Percentiles rank a stretch among this genome's conserved stretches.
Evolutionary conservation across 2,329 filamentous ascomycete genomes (phyloP).

Genomic region (Neoscytalidium dimidiatum): DNA sequence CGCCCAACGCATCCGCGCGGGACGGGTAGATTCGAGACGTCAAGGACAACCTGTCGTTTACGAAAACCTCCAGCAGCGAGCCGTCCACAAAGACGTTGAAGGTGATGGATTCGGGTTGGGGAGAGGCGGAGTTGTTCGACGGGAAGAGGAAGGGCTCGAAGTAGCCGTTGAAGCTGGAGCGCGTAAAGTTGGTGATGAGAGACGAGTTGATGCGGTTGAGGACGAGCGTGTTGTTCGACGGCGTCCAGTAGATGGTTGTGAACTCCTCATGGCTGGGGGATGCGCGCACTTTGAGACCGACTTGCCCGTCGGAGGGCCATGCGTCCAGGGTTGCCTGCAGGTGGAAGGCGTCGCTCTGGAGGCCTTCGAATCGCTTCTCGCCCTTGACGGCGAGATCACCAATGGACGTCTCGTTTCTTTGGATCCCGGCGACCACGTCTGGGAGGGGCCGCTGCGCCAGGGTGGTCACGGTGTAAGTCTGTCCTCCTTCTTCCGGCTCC

Average conservation of each 20-base stretch:
- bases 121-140: constrained; percentile 26
- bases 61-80: constrained; percentile 49
- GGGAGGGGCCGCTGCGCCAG: constrained; percentile 46
- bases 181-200: constrained; percentile 43
- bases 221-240: constrained; percentile 48
- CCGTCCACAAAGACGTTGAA: constrained; percentile 52
- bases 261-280: constrained; percentile 46
- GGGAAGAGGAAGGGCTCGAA: constrained; percentile 44
- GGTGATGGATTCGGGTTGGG: constrained; percentile 39
- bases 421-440: constrained; percentile 47
- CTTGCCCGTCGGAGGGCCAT: constrained; percentile 35
- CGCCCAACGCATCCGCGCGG: constrained; percentile 35
- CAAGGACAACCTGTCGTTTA: constrained; percentile 46
- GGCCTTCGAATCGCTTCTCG: constrained; percentile 29
- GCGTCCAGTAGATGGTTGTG: constrained; percentile 48
- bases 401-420: constrained; percentile 29
- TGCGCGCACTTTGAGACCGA: constrained; percentile 45
- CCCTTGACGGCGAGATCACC: constrained; percentile 20
- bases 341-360: constrained; percentile 42
- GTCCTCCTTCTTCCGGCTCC: not conserved
- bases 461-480: constrained; percentile 45
- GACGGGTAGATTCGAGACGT: constrained; percentile 50
- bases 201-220: constrained; percentile 48
- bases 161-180: constrained; percentile 47
- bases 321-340: constrained; percentile 42